Evolutionary conservation across 495 filamentous ascomycete species (phyloP).

Genomic region (Podospora australis): DNA sequence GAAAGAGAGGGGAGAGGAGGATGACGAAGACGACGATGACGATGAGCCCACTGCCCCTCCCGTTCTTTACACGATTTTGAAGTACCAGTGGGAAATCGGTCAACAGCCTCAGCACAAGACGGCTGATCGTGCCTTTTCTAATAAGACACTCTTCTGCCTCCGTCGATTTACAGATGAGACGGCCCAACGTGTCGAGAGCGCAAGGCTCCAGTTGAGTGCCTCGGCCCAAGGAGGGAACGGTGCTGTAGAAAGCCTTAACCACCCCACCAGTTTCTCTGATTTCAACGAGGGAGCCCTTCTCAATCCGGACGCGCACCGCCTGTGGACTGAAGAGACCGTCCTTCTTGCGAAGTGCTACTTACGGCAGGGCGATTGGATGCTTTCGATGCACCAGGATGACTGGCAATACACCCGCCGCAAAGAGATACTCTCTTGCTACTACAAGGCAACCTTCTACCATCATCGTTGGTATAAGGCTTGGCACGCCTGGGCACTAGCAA

Average conservation of each 20-base stretch:
- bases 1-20: neutral
- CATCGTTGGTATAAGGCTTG: slow-evolving; percentile 96
- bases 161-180: slow-evolving; percentile 75
- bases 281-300: slow-evolving; percentile 40
- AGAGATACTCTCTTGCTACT: slow-evolving; percentile 78
- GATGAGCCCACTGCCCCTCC: slow-evolving; percentile 55
- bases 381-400: slow-evolving; percentile 70
- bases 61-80: slow-evolving; percentile 85
- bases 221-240: slow-evolving; percentile 49
- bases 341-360: slow-evolving; percentile 92
- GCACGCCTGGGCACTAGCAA: slow-evolving; percentile 98
- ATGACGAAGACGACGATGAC: slow-evolving; percentile 21
- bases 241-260: slow-evolving; percentile 36
- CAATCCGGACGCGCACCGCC: slow-evolving; percentile 37
- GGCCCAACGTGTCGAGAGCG: slow-evolving; percentile 63
- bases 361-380: slow-evolving; percentile 94
- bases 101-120: slow-evolving; percentile 38
- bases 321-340: slow-evolving; percentile 55
- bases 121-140: slow-evolving; percentile 32
- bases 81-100: slow-evolving; percentile 86
- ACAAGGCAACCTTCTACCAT: slow-evolving; percentile 84
- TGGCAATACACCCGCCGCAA: slow-evolving; percentile 73
- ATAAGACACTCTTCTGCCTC: slow-evolving; percentile 68
- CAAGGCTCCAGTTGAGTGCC: slow-evolving; percentile 45
- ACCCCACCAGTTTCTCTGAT: slow-evolving; percentile 55